Evolutionary conservation across 2,329 filamentous ascomycete genomes (phyloP).

Genomic region (Aureobasidium mangrovei): DNA sequence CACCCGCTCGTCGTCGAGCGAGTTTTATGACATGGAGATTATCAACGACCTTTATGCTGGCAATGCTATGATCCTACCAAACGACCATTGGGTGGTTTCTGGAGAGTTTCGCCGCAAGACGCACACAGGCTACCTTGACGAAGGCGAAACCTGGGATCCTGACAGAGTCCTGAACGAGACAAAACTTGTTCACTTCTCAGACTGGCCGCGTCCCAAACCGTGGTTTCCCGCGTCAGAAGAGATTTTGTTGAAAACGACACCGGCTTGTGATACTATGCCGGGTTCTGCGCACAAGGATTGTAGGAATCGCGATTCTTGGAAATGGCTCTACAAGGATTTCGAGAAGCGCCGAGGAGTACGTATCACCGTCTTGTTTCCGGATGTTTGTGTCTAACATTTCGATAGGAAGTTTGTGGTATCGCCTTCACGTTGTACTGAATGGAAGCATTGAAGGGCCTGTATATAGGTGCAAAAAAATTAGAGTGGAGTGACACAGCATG

Average conservation of each 20-base stretch:
- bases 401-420: conserved; percentile 5
- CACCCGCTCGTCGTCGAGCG: conserved; percentile 12
- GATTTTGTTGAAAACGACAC: conserved; percentile 31
- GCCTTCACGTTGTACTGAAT: conserved; percentile 1
- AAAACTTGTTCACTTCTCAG: conserved; percentile 62
- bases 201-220: conserved; percentile 62
- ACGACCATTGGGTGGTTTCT: conserved; percentile 53
- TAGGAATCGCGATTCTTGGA: conserved; percentile 20
- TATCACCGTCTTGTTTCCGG: neutral
- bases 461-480: neutral
- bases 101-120: conserved; percentile 52
- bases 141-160: conserved; percentile 46
- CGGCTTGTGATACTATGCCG: conserved; percentile 26
- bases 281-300: conserved; percentile 18
- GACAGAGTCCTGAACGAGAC: conserved; percentile 48
- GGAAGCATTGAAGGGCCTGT: neutral
- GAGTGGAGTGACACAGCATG: neutral
- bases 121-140: conserved; percentile 45
- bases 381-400: neutral
- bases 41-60: conserved; percentile 54
- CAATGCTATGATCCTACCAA: conserved; percentile 53
- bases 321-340: conserved; percentile 26
- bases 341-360: conserved; percentile 16
- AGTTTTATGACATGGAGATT: conserved; percentile 58
- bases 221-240: conserved; percentile 41